A percentile compares a stretch with the other conserved stretches of the same genome.
These are phyloP conservation scores for Gymnopilus dilepis DNA, from an alignment of 768 basidiomycete species.

Conservation along the genomic window DNA sequence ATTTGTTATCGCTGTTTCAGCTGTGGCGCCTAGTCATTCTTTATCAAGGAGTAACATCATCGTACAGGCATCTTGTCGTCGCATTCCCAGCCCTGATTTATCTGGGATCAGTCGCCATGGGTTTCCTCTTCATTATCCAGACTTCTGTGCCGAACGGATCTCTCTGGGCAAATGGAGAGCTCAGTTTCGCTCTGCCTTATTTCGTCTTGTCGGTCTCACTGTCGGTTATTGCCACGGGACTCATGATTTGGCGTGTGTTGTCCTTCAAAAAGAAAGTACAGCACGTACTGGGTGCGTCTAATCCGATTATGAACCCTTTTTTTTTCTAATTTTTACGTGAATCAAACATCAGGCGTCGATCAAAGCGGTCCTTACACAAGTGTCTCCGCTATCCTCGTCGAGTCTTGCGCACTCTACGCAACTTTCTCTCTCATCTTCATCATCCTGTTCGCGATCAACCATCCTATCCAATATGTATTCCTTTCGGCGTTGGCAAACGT, in stretches of 20 bases:
- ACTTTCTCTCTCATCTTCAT: constrained; percentile 18
- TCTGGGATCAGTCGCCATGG: constrained; percentile 11
- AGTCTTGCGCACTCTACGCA: constrained; percentile 19
- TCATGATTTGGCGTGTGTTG: constrained; percentile 13
- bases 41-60: constrained; percentile 2
- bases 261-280: constrained; percentile 7
- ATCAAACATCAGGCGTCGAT: background rate
- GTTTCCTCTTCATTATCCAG: constrained; percentile 14
- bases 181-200: constrained; percentile 13
- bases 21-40: constrained; percentile 8
- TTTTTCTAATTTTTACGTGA: background rate
- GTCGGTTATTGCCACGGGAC: constrained; percentile 9
- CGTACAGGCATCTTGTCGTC: background rate
- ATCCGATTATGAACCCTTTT: background rate
- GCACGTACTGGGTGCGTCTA: constrained; percentile 1
- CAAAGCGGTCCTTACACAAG: constrained; percentile 6
- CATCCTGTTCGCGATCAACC: constrained; percentile 12
- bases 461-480: constrained; percentile 19
- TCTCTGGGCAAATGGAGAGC: constrained; percentile 12
- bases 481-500: constrained; percentile 16
- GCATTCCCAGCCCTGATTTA: constrained; percentile 9
- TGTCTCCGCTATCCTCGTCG: constrained; percentile 14
- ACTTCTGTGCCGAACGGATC: constrained; percentile 13
- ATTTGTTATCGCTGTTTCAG: too few relatives aligned
- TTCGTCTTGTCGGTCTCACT: constrained; percentile 15